A percentile compares a stretch with the other conserved stretches of the same genome.
Evolutionary conservation across 192 early-diverging fungal species (phyloP).

Genomic region (Linnemannia elongata): DNA sequence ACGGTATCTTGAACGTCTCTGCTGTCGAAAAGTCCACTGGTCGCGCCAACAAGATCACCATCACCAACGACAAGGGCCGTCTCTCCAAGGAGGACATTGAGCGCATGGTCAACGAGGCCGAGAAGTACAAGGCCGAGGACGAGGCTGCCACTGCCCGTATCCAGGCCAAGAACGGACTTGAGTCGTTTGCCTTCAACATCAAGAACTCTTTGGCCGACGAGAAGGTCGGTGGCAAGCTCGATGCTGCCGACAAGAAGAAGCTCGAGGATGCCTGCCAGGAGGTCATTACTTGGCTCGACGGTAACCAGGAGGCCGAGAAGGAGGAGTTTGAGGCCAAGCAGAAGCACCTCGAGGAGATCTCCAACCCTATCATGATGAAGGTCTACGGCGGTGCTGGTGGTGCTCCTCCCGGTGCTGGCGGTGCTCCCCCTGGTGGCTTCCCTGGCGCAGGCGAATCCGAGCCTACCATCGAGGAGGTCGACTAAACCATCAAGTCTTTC

Average conservation of each 20-base stretch:
- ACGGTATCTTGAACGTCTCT: constrained; percentile 93
- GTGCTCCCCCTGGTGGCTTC: constrained; percentile 77
- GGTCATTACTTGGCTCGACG: constrained; percentile 93
- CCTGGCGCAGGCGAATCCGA: constrained; percentile 60
- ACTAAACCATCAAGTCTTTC: constrained; percentile 59
- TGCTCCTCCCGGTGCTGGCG: constrained; percentile 74
- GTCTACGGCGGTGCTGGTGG: constrained; percentile 86
- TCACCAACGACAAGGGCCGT: constrained; percentile 98
- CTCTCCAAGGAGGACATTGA: constrained; percentile 98
- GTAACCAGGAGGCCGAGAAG: constrained; percentile 91
- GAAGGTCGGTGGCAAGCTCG: constrained; percentile 86
- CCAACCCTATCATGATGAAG: constrained; percentile 98
- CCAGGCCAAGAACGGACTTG: constrained; percentile 88
- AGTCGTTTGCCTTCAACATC: constrained; percentile 91
- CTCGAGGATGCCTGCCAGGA: constrained; percentile 87
- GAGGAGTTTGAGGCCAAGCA: constrained; percentile 94
- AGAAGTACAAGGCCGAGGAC: constrained; percentile 96
- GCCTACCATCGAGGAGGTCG: constrained; percentile 82
- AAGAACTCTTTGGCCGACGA: constrained; percentile 78
- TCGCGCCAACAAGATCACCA: constrained; percentile 94
- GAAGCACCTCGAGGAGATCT: constrained; percentile 93
- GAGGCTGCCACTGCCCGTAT: constrained; percentile 89
- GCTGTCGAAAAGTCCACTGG: constrained; percentile 93
- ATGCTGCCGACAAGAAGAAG: constrained; percentile 87
- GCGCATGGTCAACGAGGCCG: constrained; percentile 92